Evolutionary conservation across 1,284 basidiomycete species (phyloP).

Genomic region (Apiotrichum porosum): DNA sequence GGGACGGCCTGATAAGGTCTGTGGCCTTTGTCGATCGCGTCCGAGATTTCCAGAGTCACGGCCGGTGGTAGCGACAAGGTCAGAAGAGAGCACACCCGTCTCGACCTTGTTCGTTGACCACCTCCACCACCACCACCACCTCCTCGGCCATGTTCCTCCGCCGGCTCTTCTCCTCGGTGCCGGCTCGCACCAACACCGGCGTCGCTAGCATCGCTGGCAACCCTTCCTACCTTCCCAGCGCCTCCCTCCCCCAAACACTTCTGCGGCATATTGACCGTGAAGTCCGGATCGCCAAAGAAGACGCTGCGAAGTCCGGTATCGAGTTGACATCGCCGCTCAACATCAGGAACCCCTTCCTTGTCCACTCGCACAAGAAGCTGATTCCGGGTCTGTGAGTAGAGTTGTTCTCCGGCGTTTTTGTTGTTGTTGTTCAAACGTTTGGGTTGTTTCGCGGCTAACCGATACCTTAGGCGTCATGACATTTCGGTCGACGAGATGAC

Average conservation of each 20-base stretch:
- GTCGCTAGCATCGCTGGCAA: background rate
- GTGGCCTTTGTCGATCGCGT: no score
- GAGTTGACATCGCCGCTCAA: background rate
- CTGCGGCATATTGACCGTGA: constrained; percentile 16
- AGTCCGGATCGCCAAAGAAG: background rate
- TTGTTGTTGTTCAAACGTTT: background rate
- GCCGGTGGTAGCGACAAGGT: no score
- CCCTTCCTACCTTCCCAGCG: constrained; percentile 11
- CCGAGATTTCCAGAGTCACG: no score
- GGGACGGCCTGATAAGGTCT: no score
- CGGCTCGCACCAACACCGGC: constrained; percentile 2
- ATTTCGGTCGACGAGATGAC: background rate
- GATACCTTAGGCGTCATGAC: background rate
- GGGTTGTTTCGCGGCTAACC: no score
- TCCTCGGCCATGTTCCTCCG: constrained; percentile 9
- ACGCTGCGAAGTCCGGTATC: no score
- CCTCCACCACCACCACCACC: background rate
- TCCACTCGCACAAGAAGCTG: constrained; percentile 28
- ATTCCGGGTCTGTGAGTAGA: background rate
- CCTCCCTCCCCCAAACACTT: constrained; percentile 21
- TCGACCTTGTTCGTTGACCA: no score
- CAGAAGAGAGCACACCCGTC: no score
- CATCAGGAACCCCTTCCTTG: constrained; percentile 41
- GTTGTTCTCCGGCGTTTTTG: background rate
- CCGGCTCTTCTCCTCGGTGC: constrained; percentile 17